phyloP scores from a whole-genome alignment of 495 filamentous ascomycete genomes.

The Bryoglossum gracile region DNA sequence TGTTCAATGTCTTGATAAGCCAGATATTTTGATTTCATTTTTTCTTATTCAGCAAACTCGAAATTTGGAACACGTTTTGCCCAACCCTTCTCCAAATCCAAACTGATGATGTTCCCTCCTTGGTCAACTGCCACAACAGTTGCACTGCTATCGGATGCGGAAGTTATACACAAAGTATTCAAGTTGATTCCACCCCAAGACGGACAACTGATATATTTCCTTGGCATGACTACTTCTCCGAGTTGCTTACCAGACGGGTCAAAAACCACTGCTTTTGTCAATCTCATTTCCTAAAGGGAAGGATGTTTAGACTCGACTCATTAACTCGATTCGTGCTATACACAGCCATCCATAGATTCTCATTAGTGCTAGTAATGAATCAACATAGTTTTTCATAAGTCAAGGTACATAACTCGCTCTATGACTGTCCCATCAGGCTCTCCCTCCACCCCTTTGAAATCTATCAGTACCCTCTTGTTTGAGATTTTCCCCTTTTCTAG shows the following conservation, averaged over 20 bases:
- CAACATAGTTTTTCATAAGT: background rate
- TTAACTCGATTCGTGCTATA: slow-evolving; percentile 10
- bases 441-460: slow-evolving; percentile 18
- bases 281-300: background rate
- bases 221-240: slow-evolving; percentile 6
- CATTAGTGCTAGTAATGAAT: slow-evolving; percentile 3
- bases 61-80: slow-evolving; percentile 1
- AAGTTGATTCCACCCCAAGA: slow-evolving; percentile 15
- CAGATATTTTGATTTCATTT: background rate
- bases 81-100: background rate
- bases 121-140: slow-evolving; percentile 2
- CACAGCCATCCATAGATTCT: slow-evolving; percentile 12
- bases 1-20: too few species aligned
- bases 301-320: background rate
- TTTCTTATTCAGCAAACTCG: slow-evolving; percentile 10
- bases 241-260: slow-evolving; percentile 6
- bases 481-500: slow-evolving; percentile 23
- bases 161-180: slow-evolving; percentile 10
- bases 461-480: slow-evolving; percentile 22
- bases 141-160: background rate
- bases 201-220: slow-evolving; percentile 14
- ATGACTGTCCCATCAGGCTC: slow-evolving; percentile 29
- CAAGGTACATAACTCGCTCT: slow-evolving; percentile 15
- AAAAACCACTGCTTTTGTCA: slow-evolving; percentile 5
- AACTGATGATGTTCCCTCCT: slow-evolving; percentile 12